Evolutionary conservation across 179 eudicot species (phyloP).

Genomic region (Silene vulgaris): DNA sequence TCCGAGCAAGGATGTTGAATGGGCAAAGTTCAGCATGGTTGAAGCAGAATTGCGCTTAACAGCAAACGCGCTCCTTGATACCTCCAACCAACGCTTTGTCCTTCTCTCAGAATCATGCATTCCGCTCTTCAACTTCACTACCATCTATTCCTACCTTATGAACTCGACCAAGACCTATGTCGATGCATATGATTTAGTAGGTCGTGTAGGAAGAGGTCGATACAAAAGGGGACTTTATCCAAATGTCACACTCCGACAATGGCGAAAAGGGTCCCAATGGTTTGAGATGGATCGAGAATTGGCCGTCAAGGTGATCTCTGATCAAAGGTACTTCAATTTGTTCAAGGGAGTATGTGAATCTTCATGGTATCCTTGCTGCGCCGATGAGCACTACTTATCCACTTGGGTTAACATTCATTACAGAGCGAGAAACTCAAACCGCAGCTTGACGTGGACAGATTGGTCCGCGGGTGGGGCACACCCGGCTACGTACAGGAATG

Average conservation of each 20-base stretch:
- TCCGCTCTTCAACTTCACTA: slow-evolving; percentile 59
- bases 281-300: slow-evolving; percentile 52
- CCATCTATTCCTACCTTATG: slow-evolving; percentile 49
- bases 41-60: slow-evolving; percentile 70
- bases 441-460: slow-evolving; percentile 58
- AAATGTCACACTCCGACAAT: slow-evolving; percentile 34
- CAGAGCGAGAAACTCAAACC: slow-evolving; percentile 39
- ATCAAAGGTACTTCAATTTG: slow-evolving; percentile 32
- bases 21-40: slow-evolving; percentile 62
- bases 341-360: slow-evolving; percentile 40
- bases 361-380: slow-evolving; percentile 49
- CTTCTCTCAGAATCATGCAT: slow-evolving; percentile 80
- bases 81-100: slow-evolving; percentile 59
- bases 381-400: slow-evolving; percentile 75
- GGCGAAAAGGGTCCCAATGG: slow-evolving; percentile 92
- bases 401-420: slow-evolving; percentile 49
- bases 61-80: slow-evolving; percentile 59
- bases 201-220: slow-evolving; percentile 51
- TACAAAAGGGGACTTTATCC: slow-evolving; percentile 50
- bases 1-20: slow-evolving; percentile 58
- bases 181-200: slow-evolving; percentile 37
- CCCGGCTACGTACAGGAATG: slow-evolving; percentile 40
- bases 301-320: slow-evolving; percentile 47
- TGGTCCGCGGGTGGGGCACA: slow-evolving; percentile 69
- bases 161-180: slow-evolving; percentile 48